Percentiles rank a stretch among this genome's conserved stretches.
These are phyloP conservation scores for Eucalyptus pauciflora DNA, from an alignment of 345 rosid genomes.

Conservation along the genomic window DNA sequence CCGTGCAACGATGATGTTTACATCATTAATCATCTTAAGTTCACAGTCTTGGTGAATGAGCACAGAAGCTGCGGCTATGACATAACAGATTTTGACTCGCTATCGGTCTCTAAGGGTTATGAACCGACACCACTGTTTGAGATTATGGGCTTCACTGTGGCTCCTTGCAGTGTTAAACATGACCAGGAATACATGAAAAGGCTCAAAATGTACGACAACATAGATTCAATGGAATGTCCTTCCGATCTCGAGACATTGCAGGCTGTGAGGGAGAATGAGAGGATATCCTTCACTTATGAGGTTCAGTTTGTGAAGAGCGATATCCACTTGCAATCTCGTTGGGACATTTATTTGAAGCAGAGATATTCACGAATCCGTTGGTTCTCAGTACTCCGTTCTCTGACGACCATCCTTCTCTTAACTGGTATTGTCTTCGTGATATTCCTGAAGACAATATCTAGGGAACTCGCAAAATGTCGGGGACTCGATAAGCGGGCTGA, in stretches of 20 bases:
- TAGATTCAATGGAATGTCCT: not conserved
- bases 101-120: not conserved
- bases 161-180: slow-evolving; percentile 23
- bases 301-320: not conserved
- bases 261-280: slow-evolving; percentile 5
- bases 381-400: not conserved
- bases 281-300: slow-evolving; percentile 1
- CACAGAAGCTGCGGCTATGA: not conserved
- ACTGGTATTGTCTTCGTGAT: not conserved
- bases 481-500: slow-evolving; percentile 70
- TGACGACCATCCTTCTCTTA: not conserved
- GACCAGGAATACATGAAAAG: slow-evolving; percentile 11
- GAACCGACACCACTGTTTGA: not conserved
- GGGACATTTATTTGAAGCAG: not conserved
- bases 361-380: not conserved
- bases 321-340: not conserved
- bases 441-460: not conserved
- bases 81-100: not conserved
- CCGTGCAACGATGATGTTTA: not conserved
- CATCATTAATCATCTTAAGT: slow-evolving; percentile 5
- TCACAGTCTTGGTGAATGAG: not conserved
- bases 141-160: slow-evolving; percentile 27
- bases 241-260: not conserved
- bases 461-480: slow-evolving; percentile 13
- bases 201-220: slow-evolving; percentile 7